Evolutionary conservation across 208 protist genomes (phyloP), one percentile per base, ranked within the genome.

Genomic region (Sergeia podlipaevii): DNA sequence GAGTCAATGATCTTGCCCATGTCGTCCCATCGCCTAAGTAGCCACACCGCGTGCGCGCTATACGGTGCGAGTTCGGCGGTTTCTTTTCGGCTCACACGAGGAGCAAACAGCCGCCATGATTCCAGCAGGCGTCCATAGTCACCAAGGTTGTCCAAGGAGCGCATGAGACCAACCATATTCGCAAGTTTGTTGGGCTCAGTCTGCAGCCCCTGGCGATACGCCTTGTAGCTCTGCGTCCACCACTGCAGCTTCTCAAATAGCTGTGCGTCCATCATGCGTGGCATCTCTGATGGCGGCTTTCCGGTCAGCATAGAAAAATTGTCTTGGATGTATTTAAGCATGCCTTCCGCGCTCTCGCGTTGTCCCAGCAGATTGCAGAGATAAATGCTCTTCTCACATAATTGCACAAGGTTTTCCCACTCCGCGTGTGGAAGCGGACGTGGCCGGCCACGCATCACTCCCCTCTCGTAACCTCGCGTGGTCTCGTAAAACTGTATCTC

Each of bases 351-450:
- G 34, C 98, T 98, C 68, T 99, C 97, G 6, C 97, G 89, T 62
- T 98, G 97, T 32, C 98, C 95, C 15, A 99, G 79, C 50, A 99
- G 79, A 75, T 99, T 99, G 69, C 97, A 99, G 36, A 99, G 92
- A 60, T 93, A 93, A 63, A 99, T 99, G 61, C 75, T 81, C 65
- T 93, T 93, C 60, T 96, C 87, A 56, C 82, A 93, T 41, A 86
- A 70, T 39, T 85, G 66, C 49, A 94, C 33, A 53, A 94, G 70
- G 29, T 58, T 65, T 20, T 53, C 47, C 82, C 85, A 94, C 32
- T 77, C 65, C 37, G 90, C 72, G 24, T 52, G 44, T 29, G 71
- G 73, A 27, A 96, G 65, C 5, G 67, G 81, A 43, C 61, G 56
- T 17, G 71, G 71, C 32, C 69, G 73, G 4, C 90, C 85, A 4